These are phyloP conservation scores for Phytophthora niederhauseri DNA, from an alignment of 352 stramenopile species.

Conservation along the genomic window DNA sequence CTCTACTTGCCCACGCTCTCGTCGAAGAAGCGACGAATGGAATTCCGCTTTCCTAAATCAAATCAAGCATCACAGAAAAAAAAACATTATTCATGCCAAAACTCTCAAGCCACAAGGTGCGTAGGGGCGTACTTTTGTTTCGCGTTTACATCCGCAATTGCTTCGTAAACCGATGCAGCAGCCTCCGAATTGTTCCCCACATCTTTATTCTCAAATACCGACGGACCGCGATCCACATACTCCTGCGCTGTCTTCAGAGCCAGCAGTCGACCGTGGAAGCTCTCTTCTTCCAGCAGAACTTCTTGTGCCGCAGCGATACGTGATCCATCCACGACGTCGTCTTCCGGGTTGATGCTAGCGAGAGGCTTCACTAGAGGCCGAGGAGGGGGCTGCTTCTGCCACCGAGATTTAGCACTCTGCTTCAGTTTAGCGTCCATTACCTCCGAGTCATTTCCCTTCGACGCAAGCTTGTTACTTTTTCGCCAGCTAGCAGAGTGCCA, in stretches of 20 bases:
- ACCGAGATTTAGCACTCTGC: constrained; percentile 1
- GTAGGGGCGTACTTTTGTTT: constrained; percentile 30
- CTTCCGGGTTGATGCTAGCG: constrained; percentile 49
- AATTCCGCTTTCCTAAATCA: constrained; percentile 9
- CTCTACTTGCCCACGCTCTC: constrained; percentile 24
- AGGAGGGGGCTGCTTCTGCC: constrained; percentile 26
- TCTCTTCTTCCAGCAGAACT: constrained; percentile 57
- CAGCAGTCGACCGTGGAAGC: constrained; percentile 40
- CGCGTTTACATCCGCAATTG: constrained; percentile 26
- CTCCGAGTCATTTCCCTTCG: background rate
- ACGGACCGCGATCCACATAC: constrained; percentile 22
- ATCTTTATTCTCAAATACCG: constrained; percentile 1
- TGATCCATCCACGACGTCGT: constrained; percentile 50
- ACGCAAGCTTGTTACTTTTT: constrained; percentile 9
- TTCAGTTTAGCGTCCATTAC: background rate
- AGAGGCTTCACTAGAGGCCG: constrained; percentile 48
- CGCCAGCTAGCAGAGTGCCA: constrained; percentile 36
- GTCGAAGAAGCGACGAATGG: constrained; percentile 11
- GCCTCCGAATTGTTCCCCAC: background rate
- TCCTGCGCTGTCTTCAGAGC: constrained; percentile 20
- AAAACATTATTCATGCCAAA: background rate
- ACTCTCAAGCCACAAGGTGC: background rate
- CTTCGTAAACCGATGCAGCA: constrained; percentile 33
- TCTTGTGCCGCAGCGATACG: constrained; percentile 39
- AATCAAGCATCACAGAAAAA: background rate